Evolutionary conservation across 345 rosid genomes (phyloP).

Genomic region (Sonneratia caseolaris): DNA sequence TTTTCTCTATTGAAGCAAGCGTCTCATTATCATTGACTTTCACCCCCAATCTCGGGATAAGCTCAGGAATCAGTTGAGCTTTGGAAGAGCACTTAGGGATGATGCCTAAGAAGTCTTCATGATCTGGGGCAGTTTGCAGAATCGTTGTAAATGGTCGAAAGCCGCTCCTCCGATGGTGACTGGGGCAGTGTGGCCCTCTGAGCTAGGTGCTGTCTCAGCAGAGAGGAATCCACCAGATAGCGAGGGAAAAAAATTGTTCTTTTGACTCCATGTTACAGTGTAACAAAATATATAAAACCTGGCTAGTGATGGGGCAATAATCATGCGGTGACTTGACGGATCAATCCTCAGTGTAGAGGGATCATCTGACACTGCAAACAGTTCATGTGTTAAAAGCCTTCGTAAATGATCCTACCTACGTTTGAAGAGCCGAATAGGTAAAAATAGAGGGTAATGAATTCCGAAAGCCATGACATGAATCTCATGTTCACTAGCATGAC

Average conservation of each 20-base stretch:
- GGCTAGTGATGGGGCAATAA: background rate
- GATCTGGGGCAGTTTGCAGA: background rate
- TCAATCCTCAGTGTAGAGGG: background rate
- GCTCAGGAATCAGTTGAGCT: background rate
- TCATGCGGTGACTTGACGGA: background rate
- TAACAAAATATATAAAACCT: background rate
- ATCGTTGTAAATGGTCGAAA: background rate
- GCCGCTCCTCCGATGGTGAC: background rate
- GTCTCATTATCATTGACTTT: background rate
- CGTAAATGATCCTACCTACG: no score
- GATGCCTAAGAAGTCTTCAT: background rate
- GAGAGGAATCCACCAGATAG: background rate
- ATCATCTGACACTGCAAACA: background rate
- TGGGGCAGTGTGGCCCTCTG: background rate
- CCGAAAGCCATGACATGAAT: no score
- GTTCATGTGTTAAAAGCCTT: no score
- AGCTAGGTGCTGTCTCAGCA: background rate
- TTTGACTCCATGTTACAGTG: background rate
- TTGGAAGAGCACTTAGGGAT: background rate
- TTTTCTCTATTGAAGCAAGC: background rate
- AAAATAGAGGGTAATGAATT: no score
- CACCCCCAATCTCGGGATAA: background rate
- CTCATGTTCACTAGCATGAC: no score
- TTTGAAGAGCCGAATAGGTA: no score
- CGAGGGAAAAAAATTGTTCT: background rate